Conservation (phyloP, 257 asterid genomes). For the Echites panduratus region DNA sequence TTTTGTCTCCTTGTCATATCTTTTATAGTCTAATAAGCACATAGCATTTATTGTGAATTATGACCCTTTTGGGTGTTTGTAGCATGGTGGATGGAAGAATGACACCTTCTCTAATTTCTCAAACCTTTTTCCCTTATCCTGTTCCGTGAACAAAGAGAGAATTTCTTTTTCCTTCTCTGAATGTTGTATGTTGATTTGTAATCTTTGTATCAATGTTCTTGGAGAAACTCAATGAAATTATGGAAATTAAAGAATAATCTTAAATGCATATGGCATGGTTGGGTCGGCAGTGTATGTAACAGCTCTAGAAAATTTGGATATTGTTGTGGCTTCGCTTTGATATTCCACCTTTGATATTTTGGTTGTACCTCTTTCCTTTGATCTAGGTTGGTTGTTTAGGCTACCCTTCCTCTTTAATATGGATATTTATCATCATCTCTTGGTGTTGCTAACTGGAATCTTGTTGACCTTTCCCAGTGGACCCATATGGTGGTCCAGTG, state of each 20-base stretch:
- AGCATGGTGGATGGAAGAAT: background rate
- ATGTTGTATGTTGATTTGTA: background rate
- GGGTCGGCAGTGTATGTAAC: background rate
- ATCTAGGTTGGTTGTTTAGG: background rate
- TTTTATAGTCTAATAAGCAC: too few species aligned
- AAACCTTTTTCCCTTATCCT: background rate
- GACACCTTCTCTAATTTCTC: background rate
- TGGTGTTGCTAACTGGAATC: background rate
- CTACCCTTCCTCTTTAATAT: background rate
- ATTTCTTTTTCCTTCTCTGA: background rate
- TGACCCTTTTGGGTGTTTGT: background rate
- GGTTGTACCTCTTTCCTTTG: background rate
- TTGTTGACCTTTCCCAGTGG: constrained; percentile 32
- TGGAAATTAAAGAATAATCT: background rate
- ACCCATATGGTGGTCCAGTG: constrained; percentile 46
- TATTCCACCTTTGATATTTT: background rate
- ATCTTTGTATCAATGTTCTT: background rate
- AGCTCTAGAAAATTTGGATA: background rate
- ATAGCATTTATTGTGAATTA: background rate
- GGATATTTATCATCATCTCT: background rate
- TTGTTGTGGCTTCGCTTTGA: too few species aligned
- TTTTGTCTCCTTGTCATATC: too few species aligned
- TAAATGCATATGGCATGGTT: background rate
- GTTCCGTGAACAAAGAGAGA: background rate
- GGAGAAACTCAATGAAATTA: background rate